Base-by-base conservation (phyloP, 164 flowering plant species). In the Annona squamosa region DNA sequence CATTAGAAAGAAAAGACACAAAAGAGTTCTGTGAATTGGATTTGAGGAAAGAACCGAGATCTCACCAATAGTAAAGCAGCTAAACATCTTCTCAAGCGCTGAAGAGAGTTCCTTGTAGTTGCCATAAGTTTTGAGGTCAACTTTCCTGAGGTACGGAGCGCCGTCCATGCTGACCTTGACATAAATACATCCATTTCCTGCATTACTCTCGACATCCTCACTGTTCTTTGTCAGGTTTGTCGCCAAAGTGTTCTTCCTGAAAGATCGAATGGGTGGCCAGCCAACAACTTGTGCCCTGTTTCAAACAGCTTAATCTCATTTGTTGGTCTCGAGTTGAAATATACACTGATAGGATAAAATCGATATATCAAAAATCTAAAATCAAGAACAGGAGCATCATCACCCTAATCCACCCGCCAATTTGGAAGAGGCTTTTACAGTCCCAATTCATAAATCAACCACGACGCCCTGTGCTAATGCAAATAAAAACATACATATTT, bases 101-200 rank as follows among this genome's bases (percentile, higher is more conserved):
- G 88, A 81, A 44, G 92, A 87, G 47, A 93, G 95, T 19, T 90
- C 97, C 64, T 62, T 67, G 66, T 93, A 93, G 79, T 84, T 80
- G 71, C 73, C 68, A 73, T 85, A 89, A 61, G 73, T 85, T 73
- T 82, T 89, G 68, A 93, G 89, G 72, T 91, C 93, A 67, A 91
- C 89, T 79, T 93, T 93, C 78, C 98, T 82, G 70, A 91, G 84
- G 78, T 91, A 92, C 4, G 98, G 98, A 45, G 97, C 97, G 46
- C 97, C 97, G 79, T 93, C 98, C 97, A 93, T 90, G 74, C 97
- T 88, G 71, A 93, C 98, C 65, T 93, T 93, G 5, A 93, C 91
- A 82, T 84, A 91, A 16, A 89, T 78, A 78, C 92, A 87, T 12
- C 84, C 88, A 0, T 83, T 70, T 64, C 82, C 87, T 9, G 65